Base-by-base conservation (phyloP, 2,329 filamentous ascomycete genomes). In the Colletotrichum tofieldiae region DNA sequence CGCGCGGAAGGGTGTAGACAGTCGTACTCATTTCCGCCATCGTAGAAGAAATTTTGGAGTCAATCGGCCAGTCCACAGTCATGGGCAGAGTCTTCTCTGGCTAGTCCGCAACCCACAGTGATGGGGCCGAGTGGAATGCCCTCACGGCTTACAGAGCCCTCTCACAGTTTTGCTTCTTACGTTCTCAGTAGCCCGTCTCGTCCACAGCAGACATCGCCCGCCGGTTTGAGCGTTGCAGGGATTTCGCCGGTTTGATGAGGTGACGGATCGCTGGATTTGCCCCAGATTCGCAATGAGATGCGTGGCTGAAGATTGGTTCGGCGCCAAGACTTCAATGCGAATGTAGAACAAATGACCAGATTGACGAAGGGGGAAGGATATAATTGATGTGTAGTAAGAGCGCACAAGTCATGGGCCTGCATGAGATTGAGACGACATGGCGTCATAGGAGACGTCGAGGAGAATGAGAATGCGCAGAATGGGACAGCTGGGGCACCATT, bases 211-310 rank as follows among this genome's bases (percentile, higher is more conserved):
- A 43, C 64, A 62, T 59, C 39, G 58, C 63, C 65, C 58, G 45
- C 29, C 56, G 49, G 65, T 58, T 63, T 63, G 51, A 68, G 58
- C 51, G 52, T 47, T 49, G 29, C 69, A 68, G 56, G 69, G 69
- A 52, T 63, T 35, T 16, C 35, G 58, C 58, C 35, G 35, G 65
- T 26, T 56, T 23, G 56, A 20, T 20, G 51, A 23, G 23, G n/a
- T 23, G 9, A 26, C 23, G 43, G 55, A 45, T 63, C 49, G 51
- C 32, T 45, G 52, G 65, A 54, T 68, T 52, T 26, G 51, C 35
- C 60, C 45, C 51, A 63, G 32, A 39, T 41, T 51, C 39, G 35
- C 32, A 43, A 51, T 37, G 29, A 39, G 59, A 62, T 26, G 47
- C n/a, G 32, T 45, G 39, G 55, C 11, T 59, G 35, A 43, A 68